phyloP scores from a whole-genome alignment of 495 filamentous ascomycete species.

The Penicillium maclennaniae region DNA sequence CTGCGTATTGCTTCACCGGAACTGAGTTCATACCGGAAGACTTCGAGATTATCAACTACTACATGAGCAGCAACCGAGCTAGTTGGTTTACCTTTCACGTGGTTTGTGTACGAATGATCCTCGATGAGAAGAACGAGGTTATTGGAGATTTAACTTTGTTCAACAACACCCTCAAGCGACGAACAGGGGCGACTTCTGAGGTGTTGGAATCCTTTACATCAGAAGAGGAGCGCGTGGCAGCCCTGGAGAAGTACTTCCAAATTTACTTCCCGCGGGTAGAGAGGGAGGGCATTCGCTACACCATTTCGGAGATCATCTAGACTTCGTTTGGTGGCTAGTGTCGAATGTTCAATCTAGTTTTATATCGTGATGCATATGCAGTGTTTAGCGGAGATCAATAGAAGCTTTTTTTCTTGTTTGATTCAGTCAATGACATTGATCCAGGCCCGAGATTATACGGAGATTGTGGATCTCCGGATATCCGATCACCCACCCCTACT shows the following conservation, averaged over 20 bases:
- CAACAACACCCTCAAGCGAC: conserved; percentile 38
- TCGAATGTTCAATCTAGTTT: no score
- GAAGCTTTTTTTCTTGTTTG: no score
- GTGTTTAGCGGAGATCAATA: no score
- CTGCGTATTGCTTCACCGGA: conserved; percentile 54
- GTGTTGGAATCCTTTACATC: conserved; percentile 8
- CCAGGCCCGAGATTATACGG: no score
- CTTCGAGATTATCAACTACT: conserved; percentile 55
- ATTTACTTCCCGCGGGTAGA: no score
- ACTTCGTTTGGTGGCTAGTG: no score
- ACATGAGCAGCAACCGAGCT: conserved; percentile 26
- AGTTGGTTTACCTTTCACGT: conserved; percentile 49
- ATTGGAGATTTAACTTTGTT: conserved; percentile 55
- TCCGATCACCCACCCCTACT: no score
- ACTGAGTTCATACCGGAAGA: conserved; percentile 55
- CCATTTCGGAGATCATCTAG: no score
- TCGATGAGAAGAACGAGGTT: conserved; percentile 34
- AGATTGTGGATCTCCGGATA: no score
- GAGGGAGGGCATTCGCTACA: no score
- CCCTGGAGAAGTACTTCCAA: conserved; percentile 12
- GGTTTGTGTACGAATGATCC: conserved; percentile 46
- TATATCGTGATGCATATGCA: no score
- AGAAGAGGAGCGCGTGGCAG: conserved; percentile 16
- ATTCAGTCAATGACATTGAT: no score
- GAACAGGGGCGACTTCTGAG: conserved; percentile 9